These are phyloP conservation scores for Lindgomyces ingoldianus DNA, from an alignment of 495 filamentous ascomycete genomes.

Conservation along the genomic window DNA sequence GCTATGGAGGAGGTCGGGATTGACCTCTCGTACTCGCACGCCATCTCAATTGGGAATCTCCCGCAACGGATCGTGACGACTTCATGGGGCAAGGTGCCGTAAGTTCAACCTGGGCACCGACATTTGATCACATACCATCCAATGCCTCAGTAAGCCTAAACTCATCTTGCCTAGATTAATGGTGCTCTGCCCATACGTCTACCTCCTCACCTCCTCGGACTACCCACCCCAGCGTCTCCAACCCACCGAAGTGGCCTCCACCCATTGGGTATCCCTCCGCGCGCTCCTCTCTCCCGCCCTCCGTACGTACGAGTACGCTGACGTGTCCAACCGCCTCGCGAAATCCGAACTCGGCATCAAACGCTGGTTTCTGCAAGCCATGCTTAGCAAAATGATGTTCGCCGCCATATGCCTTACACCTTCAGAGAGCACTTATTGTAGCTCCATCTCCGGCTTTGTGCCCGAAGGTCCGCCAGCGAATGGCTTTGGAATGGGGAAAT, in stretches of 20 bases:
- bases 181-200: constrained; percentile 78
- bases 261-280: constrained; percentile 74
- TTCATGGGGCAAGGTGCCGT: constrained; percentile 70
- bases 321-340: constrained; percentile 66
- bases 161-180: constrained; percentile 57
- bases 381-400: constrained; percentile 71
- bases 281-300: constrained; percentile 62
- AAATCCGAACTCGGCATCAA: constrained; percentile 53
- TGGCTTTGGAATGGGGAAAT: constrained; percentile 1
- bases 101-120: constrained; percentile 40
- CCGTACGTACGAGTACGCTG: constrained; percentile 65
- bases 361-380: constrained; percentile 54
- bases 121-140: background rate
- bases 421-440: constrained; percentile 62
- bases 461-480: constrained; percentile 5
- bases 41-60: constrained; percentile 65
- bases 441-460: constrained; percentile 51
- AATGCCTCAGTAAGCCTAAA: background rate
- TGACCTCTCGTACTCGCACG: constrained; percentile 58
- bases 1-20: constrained; percentile 72
- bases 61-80: constrained; percentile 73
- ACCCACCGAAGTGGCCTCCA: constrained; percentile 71
- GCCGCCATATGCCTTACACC: constrained; percentile 66
- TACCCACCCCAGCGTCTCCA: constrained; percentile 64
- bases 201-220: constrained; percentile 60